Percentiles rank a stretch among this genome's conserved stretches.
Evolutionary conservation across 2,329 filamentous ascomycete genomes (phyloP).

Genomic region (Colletotrichum camelliae): DNA sequence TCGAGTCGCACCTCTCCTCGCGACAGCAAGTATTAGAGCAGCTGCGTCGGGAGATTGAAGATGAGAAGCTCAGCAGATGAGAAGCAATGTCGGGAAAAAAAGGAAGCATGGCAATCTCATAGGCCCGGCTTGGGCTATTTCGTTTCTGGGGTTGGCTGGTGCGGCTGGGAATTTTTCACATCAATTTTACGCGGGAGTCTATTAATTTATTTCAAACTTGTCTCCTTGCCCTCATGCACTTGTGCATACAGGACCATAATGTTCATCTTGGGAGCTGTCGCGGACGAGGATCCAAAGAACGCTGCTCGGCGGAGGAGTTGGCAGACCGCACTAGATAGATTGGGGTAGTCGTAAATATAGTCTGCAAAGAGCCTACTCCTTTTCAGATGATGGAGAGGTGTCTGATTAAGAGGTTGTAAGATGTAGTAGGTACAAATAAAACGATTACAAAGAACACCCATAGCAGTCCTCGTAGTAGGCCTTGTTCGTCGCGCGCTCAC

Average conservation of each 20-base stretch:
- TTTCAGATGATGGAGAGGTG: background rate
- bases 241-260: slow-evolving; percentile 6
- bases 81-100: background rate
- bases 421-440: background rate
- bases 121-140: background rate
- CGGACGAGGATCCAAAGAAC: background rate
- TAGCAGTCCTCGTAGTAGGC: background rate
- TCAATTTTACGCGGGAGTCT: background rate
- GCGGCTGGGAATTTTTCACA: background rate
- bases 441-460: background rate
- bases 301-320: background rate
- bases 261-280: background rate
- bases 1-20: slow-evolving; percentile 81
- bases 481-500: slow-evolving; percentile 29
- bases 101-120: background rate
- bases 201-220: slow-evolving; percentile 2
- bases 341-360: background rate
- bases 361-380: background rate
- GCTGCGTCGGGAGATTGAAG: slow-evolving; percentile 82
- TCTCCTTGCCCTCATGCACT: background rate
- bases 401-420: background rate
- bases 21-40: slow-evolving; percentile 79
- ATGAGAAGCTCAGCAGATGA: slow-evolving; percentile 71
- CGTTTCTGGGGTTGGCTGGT: background rate
- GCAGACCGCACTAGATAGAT: background rate